Conservation (phyloP, 1,139 yeast species). For the Kodamaea derodonti region DNA sequence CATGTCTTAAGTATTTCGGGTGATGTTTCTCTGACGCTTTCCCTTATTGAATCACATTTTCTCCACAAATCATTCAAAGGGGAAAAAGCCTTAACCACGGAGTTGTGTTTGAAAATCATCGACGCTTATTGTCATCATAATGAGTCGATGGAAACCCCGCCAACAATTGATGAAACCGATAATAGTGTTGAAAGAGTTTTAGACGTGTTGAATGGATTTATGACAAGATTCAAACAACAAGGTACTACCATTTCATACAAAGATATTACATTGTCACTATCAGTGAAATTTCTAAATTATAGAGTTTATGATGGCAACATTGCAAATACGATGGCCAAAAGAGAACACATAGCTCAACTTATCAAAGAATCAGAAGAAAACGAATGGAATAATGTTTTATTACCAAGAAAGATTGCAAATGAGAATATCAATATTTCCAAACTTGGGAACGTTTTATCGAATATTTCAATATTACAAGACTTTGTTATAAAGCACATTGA, state of each 20-base stretch:
- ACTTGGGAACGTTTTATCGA: constrained; percentile 33
- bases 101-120: constrained; percentile 30
- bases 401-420: constrained; percentile 20
- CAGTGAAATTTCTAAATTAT: constrained; percentile 27
- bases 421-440: constrained; percentile 19
- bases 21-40: constrained; percentile 33
- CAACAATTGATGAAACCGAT: constrained; percentile 15
- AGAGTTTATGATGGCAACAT: constrained; percentile 23
- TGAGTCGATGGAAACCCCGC: constrained; percentile 7
- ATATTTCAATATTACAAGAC: constrained; percentile 19
- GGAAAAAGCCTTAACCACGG: constrained; percentile 30
- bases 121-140: constrained; percentile 35
- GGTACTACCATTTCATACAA: constrained; percentile 18
- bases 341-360: constrained; percentile 11
- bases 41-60: constrained; percentile 36
- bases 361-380: constrained; percentile 14
- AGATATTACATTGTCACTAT: constrained; percentile 31
- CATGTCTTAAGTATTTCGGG: constrained; percentile 35
- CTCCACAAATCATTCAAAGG: constrained; percentile 32
- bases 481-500: constrained; percentile 25
- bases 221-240: constrained; percentile 12
- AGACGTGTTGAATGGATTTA: constrained; percentile 30
- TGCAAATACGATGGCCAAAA: constrained; percentile 10
- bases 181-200: constrained; percentile 26
- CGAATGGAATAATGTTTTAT: constrained; percentile 8